These are phyloP conservation scores for Aspergillus niger DNA, from an alignment of 2,329 filamentous ascomycete species.

Conservation along the genomic window DNA sequence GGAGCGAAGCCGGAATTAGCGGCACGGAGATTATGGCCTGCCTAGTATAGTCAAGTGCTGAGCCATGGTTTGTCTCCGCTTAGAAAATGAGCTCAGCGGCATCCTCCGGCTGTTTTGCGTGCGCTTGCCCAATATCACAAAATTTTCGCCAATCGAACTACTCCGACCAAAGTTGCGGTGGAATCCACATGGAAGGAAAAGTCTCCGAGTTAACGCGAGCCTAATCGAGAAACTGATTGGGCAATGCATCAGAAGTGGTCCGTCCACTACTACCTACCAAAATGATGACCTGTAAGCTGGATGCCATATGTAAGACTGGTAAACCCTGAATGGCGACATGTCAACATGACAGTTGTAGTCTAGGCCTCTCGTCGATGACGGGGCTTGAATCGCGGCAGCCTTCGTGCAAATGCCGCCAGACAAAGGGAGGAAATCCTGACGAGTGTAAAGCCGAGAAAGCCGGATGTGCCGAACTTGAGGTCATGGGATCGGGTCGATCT, in stretches of 20 bases:
- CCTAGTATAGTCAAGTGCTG: not conserved
- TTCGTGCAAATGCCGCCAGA: not conserved
- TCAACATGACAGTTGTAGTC: not conserved
- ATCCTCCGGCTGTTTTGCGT: not conserved
- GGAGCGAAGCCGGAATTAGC: not conserved
- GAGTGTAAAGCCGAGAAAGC: not conserved
- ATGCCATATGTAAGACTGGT: not conserved
- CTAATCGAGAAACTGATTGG: not conserved
- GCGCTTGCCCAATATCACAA: not conserved
- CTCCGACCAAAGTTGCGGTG: not conserved
- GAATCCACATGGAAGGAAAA: constrained; percentile 5
- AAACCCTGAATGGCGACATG: not conserved
- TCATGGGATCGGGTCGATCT: constrained; percentile 4
- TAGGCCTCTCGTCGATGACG: too few relatives aligned
- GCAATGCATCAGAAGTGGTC: not conserved
- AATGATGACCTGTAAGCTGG: not conserved
- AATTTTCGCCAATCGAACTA: not conserved
- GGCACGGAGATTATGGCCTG: not conserved
- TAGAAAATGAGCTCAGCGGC: not conserved
- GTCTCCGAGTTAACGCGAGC: constrained; percentile 3
- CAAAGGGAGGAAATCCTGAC: not conserved
- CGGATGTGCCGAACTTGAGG: not conserved
- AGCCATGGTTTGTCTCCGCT: not conserved
- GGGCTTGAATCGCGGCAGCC: not conserved
- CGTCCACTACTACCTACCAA: not conserved